Base-by-base conservation (phyloP, 1,284 basidiomycete genomes). In the Malassezia slooffiae region DNA sequence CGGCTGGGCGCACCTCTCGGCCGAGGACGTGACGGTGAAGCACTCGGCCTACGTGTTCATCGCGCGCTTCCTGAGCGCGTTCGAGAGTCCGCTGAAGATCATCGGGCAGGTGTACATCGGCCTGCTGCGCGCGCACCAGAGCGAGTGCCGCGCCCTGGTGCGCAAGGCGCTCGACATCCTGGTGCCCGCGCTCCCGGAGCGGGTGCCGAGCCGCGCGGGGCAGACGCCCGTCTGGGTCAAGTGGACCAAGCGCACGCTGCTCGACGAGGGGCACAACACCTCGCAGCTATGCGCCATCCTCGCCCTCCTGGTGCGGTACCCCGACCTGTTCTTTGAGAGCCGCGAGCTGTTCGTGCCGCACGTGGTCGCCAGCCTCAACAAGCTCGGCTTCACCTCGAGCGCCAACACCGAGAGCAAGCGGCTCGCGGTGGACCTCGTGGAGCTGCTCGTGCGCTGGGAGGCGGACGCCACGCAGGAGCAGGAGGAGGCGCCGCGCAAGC, bases 271-370 rank as follows among this genome's bases (percentile, higher is more conserved):
- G 2, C 79, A 80, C 50, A 65, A 67, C 27, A 79, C 85, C 34
- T 78, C 82, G 23, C 86, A 91, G 60, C 79, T 90, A 37, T 79
- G 84, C 52, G 81, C 83, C 48, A 85, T 96, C 39, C 91, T 95
- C 69, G 83, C 89, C 55, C 79, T 97, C 44, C 82, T 99, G 43
- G 82, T 89, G 48, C 84, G 88, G 49, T 88, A 97, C 56, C 80
- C 85, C 1, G 79, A 88, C 44, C 76, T 95, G 5, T 99, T 97
- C 74, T 97, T 85, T 73, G 81, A 85, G 38, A 85, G 88, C 50
- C 82, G 93, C 33, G 84, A 87, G 12, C 75, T 95, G 24, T 97
- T 97, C 70, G 79, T 97, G n/a, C 85, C 89, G 0, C 85, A 93
- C 65, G 89, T 99, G 72, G 85, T 90, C 49, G 85, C 85, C 64